Evolutionary conservation across 805 yeast species (phyloP).

Genomic region (Metschnikowia vanudenii): DNA sequence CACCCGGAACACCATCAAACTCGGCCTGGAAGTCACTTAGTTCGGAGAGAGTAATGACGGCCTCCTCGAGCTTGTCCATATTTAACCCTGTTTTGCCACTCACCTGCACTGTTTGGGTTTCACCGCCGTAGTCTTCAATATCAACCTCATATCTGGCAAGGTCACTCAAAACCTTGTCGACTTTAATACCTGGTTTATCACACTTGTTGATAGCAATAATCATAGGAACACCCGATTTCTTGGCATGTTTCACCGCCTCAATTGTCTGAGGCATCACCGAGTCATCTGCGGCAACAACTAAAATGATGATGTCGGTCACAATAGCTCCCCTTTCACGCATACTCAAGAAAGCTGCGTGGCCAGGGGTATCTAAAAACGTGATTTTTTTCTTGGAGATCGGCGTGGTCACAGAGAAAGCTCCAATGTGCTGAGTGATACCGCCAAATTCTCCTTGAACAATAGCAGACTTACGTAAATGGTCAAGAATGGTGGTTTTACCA

Average conservation of each 20-base stretch:
- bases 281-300: constrained; percentile 97
- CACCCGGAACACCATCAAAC: constrained; percentile 48
- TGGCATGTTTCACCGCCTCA: constrained; percentile 93
- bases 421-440: constrained; percentile 97
- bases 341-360: constrained; percentile 94
- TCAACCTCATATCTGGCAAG: constrained; percentile 75
- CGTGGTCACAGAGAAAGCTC: constrained; percentile 88
- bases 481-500: constrained; percentile 94
- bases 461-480: constrained; percentile 78
- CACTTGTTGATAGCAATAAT: constrained; percentile 93
- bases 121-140: constrained; percentile 94
- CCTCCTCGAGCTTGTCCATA: constrained; percentile 87
- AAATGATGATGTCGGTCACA: constrained; percentile 85
- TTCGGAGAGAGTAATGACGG: constrained; percentile 81
- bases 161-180: constrained; percentile 76
- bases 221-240: constrained; percentile 73
- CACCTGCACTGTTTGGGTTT: constrained; percentile 81
- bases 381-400: constrained; percentile 71
- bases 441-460: constrained; percentile 87
- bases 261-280: constrained; percentile 96
- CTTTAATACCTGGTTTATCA: constrained; percentile 73
- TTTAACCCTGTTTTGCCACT: constrained; percentile 89
- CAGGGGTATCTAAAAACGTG: constrained; percentile 95
- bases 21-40: constrained; percentile 74
- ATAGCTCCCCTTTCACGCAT: constrained; percentile 97